Evolutionary conservation across 2,329 filamentous ascomycete genomes (phyloP), one percentile per base, ranked within the genome.

Genomic region (Colletotrichum horii): DNA sequence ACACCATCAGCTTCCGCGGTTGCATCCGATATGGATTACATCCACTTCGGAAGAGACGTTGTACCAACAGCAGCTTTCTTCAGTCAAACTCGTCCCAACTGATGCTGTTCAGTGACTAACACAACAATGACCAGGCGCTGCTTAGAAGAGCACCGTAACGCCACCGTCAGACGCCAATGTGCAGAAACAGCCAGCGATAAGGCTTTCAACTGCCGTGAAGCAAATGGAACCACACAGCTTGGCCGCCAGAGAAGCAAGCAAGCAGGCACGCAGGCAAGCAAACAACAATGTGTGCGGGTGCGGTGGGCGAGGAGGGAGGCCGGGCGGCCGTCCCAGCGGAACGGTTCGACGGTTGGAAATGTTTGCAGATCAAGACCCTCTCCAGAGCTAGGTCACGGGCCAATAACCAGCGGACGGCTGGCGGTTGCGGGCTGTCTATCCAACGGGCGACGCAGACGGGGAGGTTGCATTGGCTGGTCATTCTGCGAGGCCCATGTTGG

Each of bases 31-130:
- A 70, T 75, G 74, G 71, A 28, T 61, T 48, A 66, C 70, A 68
- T 74, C 74, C 74, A 76, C 74, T 68, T 52, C 65, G 70, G 74
- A 74, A 74, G 74, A 69, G 58, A 76, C 74, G 70, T 76, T 66
- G 74, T 65, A 76, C 74, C 74, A 76, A 76, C 74, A 66, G 24
- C 58, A 74, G 48, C 43, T 66, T 69, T 74, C 70, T 67, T 74
- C 70, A 66, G 58, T 69, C 64, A 26, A 60, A 43, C 58, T 16
- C 34, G 56, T 19, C n/a, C 64, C 38, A 64, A n/a, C 11, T 16
- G n/a, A 24, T 24, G 26, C 26, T 48, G 24, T 22, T 55, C 22
- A 22, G 12, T 26, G 64, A 26, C 56, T 14, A 34, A 56, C 32
- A 70, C 28, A 6, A 30, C 38, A n/a, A 61, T n/a, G 34, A 36